Evolutionary conservation across 352 stramenopile genomes (phyloP), one percentile per base, ranked within the genome.

Genomic region (Pythium biforme): DNA sequence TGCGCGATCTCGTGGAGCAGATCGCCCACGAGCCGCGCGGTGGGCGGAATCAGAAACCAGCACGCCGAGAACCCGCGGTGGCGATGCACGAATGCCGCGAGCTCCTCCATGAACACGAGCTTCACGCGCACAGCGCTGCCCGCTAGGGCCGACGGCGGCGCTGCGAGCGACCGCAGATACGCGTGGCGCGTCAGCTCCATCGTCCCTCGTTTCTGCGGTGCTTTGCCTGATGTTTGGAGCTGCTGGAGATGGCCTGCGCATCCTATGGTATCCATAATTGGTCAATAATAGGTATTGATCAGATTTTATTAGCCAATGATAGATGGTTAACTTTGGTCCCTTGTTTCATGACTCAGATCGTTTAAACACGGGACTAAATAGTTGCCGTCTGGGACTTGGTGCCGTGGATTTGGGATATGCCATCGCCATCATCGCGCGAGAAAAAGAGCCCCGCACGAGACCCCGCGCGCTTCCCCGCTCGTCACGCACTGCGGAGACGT

Each of bases 41-140:
- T 62, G 1, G n/a, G 41, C 14, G 84, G 77, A 10, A 93, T 45
- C 20, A 91, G 62, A 54, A 81, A 91, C 81, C 81, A 93, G 61
- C 84, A 91, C 17, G 75, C 67, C 25, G 69, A 67, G 58, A 89
- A 90, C 0, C 81, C 81, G 45, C 73, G 76, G 0, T 57, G 58
- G 9, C 73, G 75, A 55, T 70, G 66, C 54, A 93, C 56, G 25
- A 83, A 70, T 29, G 65, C 67, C 33, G 53, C 77, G 22, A 90
- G 56, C 11, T 80, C 80, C 27, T 86, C 81, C 26, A 47, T 55
- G 54, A 93, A 91, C 57, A 83, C 69, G 34, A 93, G 66, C 40
- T 77, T 76, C 17, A 87, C 59, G 27, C 57, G 57, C 22, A 40
- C 37, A 9, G 45, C 22, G 25, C 23, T 11, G 14, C 23, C 27